Conservation (phyloP, 164 flowering plant species). For the Chimonanthus praecox region DNA sequence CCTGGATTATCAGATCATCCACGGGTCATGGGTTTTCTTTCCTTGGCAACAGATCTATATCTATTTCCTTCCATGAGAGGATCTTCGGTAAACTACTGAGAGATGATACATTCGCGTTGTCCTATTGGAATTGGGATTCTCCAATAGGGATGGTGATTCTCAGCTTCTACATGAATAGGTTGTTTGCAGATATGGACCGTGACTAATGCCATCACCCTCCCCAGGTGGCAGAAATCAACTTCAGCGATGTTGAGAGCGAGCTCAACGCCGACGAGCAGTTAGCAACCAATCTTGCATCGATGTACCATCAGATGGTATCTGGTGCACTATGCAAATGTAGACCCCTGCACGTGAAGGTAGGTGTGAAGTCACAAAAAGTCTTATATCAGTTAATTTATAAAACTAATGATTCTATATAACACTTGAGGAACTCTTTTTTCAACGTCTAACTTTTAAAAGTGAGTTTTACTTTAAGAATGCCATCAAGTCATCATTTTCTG, state of each 20-base stretch:
- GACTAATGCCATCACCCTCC: constrained; percentile 16
- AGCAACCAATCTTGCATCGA: constrained; percentile 11
- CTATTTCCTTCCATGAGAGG: neutral
- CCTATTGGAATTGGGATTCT: neutral
- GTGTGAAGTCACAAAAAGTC: no score
- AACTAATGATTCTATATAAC: no score
- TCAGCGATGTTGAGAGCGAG: constrained; percentile 13
- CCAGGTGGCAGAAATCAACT: constrained; percentile 12
- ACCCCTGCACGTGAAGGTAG: no score
- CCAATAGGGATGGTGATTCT: constrained; percentile 9
- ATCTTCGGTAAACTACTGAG: neutral
- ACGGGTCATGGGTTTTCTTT: neutral
- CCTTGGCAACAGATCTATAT: neutral
- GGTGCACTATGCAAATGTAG: no score
- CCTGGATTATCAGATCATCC: neutral
- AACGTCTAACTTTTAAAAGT: no score
- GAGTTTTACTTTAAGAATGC: no score
- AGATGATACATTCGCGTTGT: neutral
- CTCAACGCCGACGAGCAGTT: constrained; percentile 12
- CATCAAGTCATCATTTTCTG: constrained; percentile 2
- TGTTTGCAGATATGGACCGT: constrained; percentile 9
- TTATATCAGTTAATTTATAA: no score
- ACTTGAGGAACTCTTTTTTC: no score
- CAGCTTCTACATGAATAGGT: constrained; percentile 9
- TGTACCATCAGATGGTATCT: constrained; percentile 29